Evolutionary conservation across 129 eudicot species (phyloP).

Genomic region (Calendula officinalis): DNA sequence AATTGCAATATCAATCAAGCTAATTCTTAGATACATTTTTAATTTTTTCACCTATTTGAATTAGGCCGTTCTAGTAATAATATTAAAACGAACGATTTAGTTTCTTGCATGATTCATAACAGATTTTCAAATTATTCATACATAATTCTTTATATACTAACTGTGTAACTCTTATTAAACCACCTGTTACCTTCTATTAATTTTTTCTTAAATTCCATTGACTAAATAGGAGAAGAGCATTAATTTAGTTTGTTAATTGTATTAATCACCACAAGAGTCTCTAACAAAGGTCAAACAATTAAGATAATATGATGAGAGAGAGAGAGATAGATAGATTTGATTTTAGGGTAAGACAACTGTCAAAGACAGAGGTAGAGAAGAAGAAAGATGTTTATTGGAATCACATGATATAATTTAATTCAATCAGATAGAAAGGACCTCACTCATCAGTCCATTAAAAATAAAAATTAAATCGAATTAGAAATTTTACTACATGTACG

Average conservation of each 20-base stretch:
- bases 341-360: slow-evolving; percentile 37
- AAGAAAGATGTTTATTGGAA: slow-evolving; percentile 37
- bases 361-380: slow-evolving; percentile 24
- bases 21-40: too few species aligned
- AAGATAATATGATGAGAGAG: slow-evolving; percentile 5
- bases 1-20: too few species aligned
- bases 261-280: slow-evolving; percentile 30
- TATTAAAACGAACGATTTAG: too few species aligned
- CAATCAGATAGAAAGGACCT: slow-evolving; percentile 22
- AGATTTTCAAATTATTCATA: too few species aligned
- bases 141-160: too few species aligned
- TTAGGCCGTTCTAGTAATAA: too few species aligned
- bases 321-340: slow-evolving; percentile 12
- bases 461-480: slow-evolving; percentile 7
- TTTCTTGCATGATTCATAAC: too few species aligned
- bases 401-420: slow-evolving; percentile 35
- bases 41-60: too few species aligned
- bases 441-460: slow-evolving; percentile 30
- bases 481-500: slow-evolving; percentile 12
- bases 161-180: too few species aligned
- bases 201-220: slow-evolving; percentile 13
- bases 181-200: slow-evolving; percentile 1
- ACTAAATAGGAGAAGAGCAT: slow-evolving; percentile 4
- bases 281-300: slow-evolving; percentile 38
- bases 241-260: slow-evolving; percentile 3